These are phyloP conservation scores for Posidonia oceanica DNA, from an alignment of 116 monocot genomes.

Conservation along the genomic window DNA sequence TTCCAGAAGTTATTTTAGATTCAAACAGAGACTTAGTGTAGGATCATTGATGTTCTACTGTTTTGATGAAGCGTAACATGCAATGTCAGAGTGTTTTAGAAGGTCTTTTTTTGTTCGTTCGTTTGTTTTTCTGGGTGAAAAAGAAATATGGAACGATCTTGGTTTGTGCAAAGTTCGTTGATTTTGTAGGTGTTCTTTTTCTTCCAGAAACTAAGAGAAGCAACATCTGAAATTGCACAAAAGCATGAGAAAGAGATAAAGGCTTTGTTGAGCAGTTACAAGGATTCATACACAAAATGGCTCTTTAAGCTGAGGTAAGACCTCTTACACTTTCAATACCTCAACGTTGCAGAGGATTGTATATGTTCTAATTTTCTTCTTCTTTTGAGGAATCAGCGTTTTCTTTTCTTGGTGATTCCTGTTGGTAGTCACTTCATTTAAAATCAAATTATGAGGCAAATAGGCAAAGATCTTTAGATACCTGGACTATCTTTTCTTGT, in stretches of 20 bases:
- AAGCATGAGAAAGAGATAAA: slow-evolving; percentile 82
- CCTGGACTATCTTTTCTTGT: too few relatives aligned
- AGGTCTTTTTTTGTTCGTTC: neutral
- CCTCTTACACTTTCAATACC: neutral
- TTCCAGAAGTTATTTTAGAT: too few relatives aligned
- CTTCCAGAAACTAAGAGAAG: slow-evolving; percentile 55
- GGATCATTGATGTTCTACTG: too few relatives aligned
- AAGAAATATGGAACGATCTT: too few relatives aligned
- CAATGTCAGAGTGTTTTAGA: too few relatives aligned
- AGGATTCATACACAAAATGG: slow-evolving; percentile 55
- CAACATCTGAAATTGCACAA: slow-evolving; percentile 23
- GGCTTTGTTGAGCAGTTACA: slow-evolving; percentile 45
- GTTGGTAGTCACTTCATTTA: too few relatives aligned
- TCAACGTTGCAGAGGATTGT: neutral
- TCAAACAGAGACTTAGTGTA: too few relatives aligned
- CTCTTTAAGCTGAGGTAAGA: slow-evolving; percentile 67
- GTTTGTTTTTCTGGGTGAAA: neutral
- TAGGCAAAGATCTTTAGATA: too few relatives aligned
- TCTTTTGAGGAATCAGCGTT: neutral
- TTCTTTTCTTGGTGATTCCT: too few relatives aligned
- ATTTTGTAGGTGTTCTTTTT: neutral
- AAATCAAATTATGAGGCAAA: too few relatives aligned
- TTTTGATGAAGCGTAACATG: too few relatives aligned
- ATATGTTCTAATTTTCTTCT: too few relatives aligned
- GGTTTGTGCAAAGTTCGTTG: neutral